Percentiles rank a stretch among this genome's conserved stretches.
These are phyloP conservation scores for Kickxella alabastrina DNA, from an alignment of 192 early-diverging fungal genomes.

Conservation along the genomic window DNA sequence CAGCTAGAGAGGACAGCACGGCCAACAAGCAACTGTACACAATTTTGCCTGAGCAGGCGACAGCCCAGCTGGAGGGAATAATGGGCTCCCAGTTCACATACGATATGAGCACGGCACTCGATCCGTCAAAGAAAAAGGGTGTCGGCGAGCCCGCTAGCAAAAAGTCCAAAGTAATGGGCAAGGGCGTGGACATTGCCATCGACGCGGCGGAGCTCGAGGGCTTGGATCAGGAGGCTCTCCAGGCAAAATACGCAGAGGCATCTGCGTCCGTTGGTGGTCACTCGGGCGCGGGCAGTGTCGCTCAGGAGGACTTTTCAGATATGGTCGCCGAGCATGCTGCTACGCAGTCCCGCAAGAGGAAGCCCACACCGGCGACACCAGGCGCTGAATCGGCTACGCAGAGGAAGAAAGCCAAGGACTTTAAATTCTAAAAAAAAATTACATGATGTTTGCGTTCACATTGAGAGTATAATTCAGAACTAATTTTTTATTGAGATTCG, in stretches of 20 bases:
- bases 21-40: conserved; percentile 69
- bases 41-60: conserved; percentile 74
- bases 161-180: conserved; percentile 58
- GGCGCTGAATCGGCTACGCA: conserved; percentile 8
- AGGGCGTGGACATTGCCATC: conserved; percentile 75
- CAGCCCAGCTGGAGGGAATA: conserved; percentile 68
- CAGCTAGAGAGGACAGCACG: conserved; percentile 27
- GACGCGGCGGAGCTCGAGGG: conserved; percentile 88
- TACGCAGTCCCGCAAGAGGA: conserved; percentile 66
- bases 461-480: conserved; percentile 1
- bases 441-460: no score
- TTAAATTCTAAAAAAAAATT: conserved; percentile 33
- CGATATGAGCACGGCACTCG: conserved; percentile 58
- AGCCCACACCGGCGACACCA: conserved; percentile 50
- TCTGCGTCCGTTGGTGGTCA: conserved; percentile 43
- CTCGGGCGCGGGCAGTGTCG: conserved; percentile 15
- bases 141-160: no score
- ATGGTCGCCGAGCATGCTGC: conserved; percentile 82
- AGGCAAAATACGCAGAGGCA: conserved; percentile 76
- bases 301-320: conserved; percentile 82
- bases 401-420: conserved; percentile 49
- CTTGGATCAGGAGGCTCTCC: conserved; percentile 70
- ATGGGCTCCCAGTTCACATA: conserved; percentile 96
- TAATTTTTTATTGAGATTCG: background rate
- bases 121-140: conserved; percentile 54